Evolutionary conservation across 306 rosid genomes (phyloP), one percentile per base, ranked within the genome.

Genomic region (Acmispon strigosus): DNA sequence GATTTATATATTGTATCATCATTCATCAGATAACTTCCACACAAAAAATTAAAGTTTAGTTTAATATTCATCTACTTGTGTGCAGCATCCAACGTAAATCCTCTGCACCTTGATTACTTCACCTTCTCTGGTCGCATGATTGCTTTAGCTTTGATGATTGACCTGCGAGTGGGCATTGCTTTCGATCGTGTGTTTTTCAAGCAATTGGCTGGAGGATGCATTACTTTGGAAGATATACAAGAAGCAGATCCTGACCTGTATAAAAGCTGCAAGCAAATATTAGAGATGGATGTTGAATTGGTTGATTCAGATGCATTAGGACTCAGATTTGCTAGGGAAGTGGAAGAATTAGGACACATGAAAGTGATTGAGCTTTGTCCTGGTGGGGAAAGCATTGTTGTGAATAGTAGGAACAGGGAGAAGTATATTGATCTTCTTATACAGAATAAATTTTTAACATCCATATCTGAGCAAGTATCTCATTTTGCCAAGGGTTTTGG

Each of bases 231-330:
- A 86, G 99, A 94, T 77, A 84, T 84, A 80, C 64, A 36, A 61
- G 90, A 87, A 76, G 88, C 96, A 8, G 96, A 94, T 87, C 99
- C 97, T 34, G 70, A 29, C 78, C 29, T 91, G 76, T 94, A 87
- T 74, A 77, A 41, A 77, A 84, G 97, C 83, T 91, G 95, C 90
- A 87, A 86, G 83, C 69, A 86, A 80, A 91, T 94, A 69, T 79
- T 90, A 58, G 83, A 87, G 78, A 89, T 94, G 97, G 89, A 94
- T 80, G 78, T 88, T 8, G 80, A 83, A 45, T 77, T 72, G 65
- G 78, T 94, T 83, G 98, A 94, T 71, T 81, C 96, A 53, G 98
- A 94, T 83, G 92, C 81, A 36, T 78, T 91, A 77, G 96, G 96
- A 57, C 85, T 94, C 76, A 87, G 96, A 55, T 91, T 89, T 87